Evolutionary conservation across 768 basidiomycete genomes (phyloP).

Genomic region (Dioszegia hungarica): DNA sequence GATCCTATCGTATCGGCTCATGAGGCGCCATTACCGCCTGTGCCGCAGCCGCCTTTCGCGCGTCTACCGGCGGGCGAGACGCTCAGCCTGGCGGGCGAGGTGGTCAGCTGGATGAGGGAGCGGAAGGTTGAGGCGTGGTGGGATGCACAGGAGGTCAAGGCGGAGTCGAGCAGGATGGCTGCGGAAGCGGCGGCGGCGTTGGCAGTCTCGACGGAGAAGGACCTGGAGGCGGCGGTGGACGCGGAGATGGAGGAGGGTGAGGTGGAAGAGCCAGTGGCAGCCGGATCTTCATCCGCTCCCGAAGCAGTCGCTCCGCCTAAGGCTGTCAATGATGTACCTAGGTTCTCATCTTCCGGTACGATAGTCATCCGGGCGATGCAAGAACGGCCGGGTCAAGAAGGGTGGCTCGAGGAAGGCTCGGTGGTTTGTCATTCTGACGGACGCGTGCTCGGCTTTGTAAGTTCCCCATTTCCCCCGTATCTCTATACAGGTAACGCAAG

Average conservation of each 20-base stretch:
- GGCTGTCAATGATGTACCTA: conserved; percentile 5
- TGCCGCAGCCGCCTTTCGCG: conserved; percentile 32
- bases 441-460: conserved; percentile 82
- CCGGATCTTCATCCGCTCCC: background rate
- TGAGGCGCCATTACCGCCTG: conserved; percentile 37
- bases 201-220: background rate
- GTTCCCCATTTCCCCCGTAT: conserved; percentile 39
- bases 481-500: background rate
- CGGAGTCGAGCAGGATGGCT: background rate
- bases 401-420: conserved; percentile 74
- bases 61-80: conserved; percentile 32
- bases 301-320: background rate
- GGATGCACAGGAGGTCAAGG: conserved; percentile 3
- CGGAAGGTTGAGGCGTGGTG: conserved; percentile 39
- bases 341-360: conserved; percentile 37
- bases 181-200: conserved; percentile 1
- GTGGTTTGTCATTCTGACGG: conserved; percentile 84
- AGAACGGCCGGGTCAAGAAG: conserved; percentile 32
- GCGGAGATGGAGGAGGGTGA: background rate
- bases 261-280: background rate
- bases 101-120: conserved; percentile 46
- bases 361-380: conserved; percentile 43
- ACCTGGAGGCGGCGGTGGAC: background rate
- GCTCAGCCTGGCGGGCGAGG: conserved; percentile 41
- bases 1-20: conserved; percentile 40